Conservation (phyloP, 2,329 filamentous ascomycete species). For the Fusarium algeriense region DNA sequence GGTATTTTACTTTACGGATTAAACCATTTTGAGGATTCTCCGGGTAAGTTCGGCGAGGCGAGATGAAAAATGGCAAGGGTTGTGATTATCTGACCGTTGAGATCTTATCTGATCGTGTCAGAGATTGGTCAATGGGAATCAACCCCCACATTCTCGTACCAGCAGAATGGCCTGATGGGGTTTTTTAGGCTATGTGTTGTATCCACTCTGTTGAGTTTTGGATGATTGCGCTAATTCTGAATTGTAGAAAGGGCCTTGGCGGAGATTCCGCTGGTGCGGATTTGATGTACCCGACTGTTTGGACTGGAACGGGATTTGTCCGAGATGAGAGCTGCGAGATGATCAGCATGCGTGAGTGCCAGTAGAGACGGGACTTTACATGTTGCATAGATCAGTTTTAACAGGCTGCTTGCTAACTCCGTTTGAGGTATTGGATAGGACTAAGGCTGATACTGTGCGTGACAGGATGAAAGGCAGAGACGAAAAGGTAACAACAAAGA, state of each 20-base stretch:
- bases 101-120: constrained; percentile 33
- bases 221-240: neutral
- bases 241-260: neutral
- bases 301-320: neutral
- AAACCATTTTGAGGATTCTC: neutral
- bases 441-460: neutral
- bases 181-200: neutral
- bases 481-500: neutral
- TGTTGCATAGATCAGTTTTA: neutral
- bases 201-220: neutral
- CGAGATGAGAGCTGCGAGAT: neutral
- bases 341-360: neutral
- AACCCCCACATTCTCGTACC: neutral
- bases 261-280: neutral
- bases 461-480: neutral
- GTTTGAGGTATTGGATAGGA: neutral
- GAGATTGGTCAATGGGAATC: neutral
- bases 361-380: neutral
- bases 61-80: neutral
- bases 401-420: neutral
- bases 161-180: neutral
- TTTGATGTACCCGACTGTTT: neutral
- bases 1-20: neutral
- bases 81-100: constrained; percentile 14
- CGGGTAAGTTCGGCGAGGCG: neutral